Percentiles rank a stretch among this genome's conserved stretches.
phyloP scores from a whole-genome alignment of 169 alveolate genomes.

The Eimeria maxima region DNA sequence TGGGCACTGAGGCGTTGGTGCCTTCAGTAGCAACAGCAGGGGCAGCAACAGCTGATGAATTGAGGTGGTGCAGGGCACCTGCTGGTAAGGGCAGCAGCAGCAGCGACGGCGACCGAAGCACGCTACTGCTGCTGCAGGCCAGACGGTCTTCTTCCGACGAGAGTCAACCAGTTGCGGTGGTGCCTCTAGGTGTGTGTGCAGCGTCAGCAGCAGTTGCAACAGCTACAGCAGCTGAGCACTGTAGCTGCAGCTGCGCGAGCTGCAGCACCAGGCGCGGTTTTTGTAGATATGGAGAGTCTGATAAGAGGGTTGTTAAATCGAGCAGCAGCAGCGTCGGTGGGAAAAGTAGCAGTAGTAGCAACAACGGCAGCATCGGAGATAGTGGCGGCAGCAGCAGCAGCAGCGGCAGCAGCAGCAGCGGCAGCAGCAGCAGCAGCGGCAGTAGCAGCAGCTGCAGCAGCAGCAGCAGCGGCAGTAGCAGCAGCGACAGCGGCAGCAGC shows the following conservation, averaged over 20 bases:
- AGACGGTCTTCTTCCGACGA: conserved; percentile 9
- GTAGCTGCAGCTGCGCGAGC: conserved; percentile 30
- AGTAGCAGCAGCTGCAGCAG: too few relatives aligned
- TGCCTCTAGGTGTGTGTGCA: not conserved
- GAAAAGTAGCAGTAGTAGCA: not conserved
- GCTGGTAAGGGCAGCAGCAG: not conserved
- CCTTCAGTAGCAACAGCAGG: not conserved
- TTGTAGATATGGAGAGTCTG: not conserved
- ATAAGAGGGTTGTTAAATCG: not conserved
- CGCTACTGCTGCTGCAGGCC: conserved; percentile 39
- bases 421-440: too few relatives aligned
- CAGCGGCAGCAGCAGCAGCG: not conserved
- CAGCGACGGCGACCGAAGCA: not conserved
- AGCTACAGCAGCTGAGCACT: not conserved
- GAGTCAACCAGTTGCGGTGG: not conserved
- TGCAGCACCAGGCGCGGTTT: not conserved
- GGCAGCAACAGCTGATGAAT: not conserved
- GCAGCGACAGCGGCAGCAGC: conserved; percentile 47
- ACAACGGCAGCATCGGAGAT: conserved; percentile 8
- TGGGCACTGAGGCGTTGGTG: not conserved
- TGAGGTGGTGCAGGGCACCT: not conserved
- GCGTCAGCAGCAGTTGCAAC: conserved; percentile 19
- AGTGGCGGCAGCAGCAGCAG: conserved; percentile 4
- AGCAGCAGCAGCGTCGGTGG: not conserved
- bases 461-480: conserved; percentile 11